Base-by-base conservation (phyloP, 305 asterid genomes). In the Fraxinus angustifolia region DNA sequence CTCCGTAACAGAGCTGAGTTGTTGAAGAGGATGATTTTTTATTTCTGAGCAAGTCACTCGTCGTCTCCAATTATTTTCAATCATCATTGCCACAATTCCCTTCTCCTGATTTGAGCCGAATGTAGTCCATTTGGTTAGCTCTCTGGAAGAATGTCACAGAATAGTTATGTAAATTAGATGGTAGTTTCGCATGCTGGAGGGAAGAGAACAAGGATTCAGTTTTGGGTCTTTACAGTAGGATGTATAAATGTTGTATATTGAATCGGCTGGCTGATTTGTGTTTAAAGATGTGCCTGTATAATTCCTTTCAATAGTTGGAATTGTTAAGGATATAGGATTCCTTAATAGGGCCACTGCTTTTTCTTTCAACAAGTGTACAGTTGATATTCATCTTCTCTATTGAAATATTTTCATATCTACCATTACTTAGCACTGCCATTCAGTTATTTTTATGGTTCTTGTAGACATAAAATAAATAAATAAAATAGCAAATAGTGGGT, bases 201-300 rank as follows among this genome's bases (percentile, higher is more conserved):
- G 71, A 76, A 67, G 72, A 83, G 76, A 33, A 33, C 3, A 78
- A 21, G 42, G 53, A 33, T 71, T 56, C 65, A 17, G 75, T n/a
- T 76, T 19, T 28, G 73, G 68, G 72, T 42, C 50, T 28, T 7
- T 80, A 78, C 78, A 23, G 35, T 70, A 40, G 72, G 8, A 79
- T 79, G 83, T 65, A 75, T 80, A 26, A 73, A 33, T 73, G 65
- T 60, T 86, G 84, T 85, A 17, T 73, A 50, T 71, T 48, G 31
- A 38, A 40, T 68, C 48, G 8, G 50, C 71, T 33, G 75, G 21
- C 31, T n/a, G 56, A 14, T 45, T 53, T 71, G 48, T 36, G 53
- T 17, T 68, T 1, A 35, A 31, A 19, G 31, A 31, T 38, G 38
- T 28, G 3, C 6, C 56, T 5, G 11, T 45, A 45, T 36, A 6